phyloP scores from a whole-genome alignment of 495 filamentous ascomycete genomes.

The Hypoxylon intermedium region DNA sequence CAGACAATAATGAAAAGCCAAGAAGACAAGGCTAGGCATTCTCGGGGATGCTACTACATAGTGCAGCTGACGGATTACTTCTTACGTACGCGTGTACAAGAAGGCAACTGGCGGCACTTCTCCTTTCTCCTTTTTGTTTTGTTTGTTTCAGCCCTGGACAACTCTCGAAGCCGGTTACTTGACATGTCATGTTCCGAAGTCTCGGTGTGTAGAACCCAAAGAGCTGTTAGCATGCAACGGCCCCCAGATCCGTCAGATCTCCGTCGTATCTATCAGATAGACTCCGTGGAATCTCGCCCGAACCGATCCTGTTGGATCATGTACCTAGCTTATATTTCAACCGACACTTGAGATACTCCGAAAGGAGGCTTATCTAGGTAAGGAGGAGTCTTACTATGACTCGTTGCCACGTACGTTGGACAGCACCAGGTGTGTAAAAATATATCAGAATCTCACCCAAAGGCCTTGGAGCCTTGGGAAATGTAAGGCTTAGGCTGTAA shows the following conservation, averaged over 20 bases:
- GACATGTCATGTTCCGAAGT: conserved; percentile 30
- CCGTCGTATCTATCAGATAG: conserved; percentile 32
- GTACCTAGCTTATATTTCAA: conserved; percentile 19
- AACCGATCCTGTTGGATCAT: conserved; percentile 35
- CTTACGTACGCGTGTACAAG: conserved; percentile 32
- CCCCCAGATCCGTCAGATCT: conserved; percentile 26
- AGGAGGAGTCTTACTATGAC: conserved; percentile 39
- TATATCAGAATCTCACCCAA: conserved; percentile 24
- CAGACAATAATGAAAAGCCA: conserved; percentile 18
- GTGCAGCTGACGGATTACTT: conserved; percentile 18
- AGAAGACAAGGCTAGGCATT: conserved; percentile 12
- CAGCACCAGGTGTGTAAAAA: conserved; percentile 7
- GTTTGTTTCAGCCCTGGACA: conserved; percentile 33
- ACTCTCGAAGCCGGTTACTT: conserved; percentile 8
- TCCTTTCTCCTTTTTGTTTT: conserved; percentile 16
- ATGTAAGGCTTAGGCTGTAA: conserved; percentile 34
- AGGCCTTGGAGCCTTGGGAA: conserved; percentile 18
- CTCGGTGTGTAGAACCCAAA: conserved; percentile 25
- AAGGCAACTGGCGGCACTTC: conserved; percentile 20
- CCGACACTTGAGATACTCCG: conserved; percentile 32
- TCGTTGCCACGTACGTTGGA: conserved; percentile 30
- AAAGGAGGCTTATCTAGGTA: conserved; percentile 31
- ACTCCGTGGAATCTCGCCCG: conserved; percentile 30
- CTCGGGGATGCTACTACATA: too few species aligned
- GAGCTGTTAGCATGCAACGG: conserved; percentile 31